A percentile compares a stretch with the other conserved stretches of the same genome.
Conservation (phyloP, 306 rosid genomes). For the Mimosa pudica region DNA sequence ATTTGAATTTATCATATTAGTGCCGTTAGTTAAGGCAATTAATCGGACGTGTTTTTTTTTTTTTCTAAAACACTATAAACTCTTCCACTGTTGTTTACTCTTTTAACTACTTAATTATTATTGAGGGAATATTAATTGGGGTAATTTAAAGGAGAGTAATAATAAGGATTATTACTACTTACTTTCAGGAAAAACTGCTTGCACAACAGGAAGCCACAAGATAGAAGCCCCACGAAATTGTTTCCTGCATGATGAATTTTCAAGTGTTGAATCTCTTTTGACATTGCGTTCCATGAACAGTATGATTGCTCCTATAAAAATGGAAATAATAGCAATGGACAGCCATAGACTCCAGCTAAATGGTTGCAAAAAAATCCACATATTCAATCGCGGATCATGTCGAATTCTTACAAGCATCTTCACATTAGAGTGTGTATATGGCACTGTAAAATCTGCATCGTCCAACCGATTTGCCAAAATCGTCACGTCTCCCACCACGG, state of each 20-base stretch:
- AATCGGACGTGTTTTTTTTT: too few species aligned
- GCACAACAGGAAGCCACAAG: neutral
- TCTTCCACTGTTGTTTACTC: too few species aligned
- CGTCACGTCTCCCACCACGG: slow-evolving; percentile 8
- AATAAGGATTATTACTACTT: neutral
- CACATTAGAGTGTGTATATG: neutral
- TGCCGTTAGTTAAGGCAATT: too few species aligned
- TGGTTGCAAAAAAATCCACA: neutral
- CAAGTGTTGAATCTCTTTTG: neutral
- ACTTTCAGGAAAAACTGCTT: neutral
- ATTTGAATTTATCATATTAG: too few species aligned
- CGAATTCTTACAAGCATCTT: neutral
- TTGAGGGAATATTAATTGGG: too few species aligned
- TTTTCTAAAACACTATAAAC: too few species aligned
- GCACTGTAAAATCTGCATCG: neutral
- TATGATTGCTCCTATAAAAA: neutral
- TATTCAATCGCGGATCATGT: neutral
- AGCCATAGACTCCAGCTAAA: neutral
- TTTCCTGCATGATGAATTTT: neutral
- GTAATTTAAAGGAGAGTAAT: neutral
- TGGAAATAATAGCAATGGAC: neutral
- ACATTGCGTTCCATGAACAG: neutral
- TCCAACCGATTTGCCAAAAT: slow-evolving; percentile 1
- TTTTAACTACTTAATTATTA: too few species aligned
- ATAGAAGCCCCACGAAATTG: neutral